phyloP scores from a whole-genome alignment of 352 stramenopile genomes.

The Lagenidium giganteum region DNA sequence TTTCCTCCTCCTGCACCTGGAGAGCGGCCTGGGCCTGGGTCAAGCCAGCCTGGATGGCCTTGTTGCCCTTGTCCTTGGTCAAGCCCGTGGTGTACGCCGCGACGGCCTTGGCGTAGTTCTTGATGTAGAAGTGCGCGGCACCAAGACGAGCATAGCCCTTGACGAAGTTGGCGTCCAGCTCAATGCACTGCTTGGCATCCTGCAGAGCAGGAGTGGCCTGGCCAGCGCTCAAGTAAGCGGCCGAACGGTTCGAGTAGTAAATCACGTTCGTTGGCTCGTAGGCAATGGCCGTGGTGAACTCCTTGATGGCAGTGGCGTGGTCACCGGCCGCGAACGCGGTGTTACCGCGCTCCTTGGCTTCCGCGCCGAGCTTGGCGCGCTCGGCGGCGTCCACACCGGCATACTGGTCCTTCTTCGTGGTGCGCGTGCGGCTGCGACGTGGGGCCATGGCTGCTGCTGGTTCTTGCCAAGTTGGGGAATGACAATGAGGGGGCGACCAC shows the following conservation, averaged over 20 bases:
- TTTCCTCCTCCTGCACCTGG: slow-evolving; percentile 70
- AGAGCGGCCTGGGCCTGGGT: slow-evolving; percentile 65
- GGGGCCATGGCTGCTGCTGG: slow-evolving; percentile 9
- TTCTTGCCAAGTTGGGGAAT: slow-evolving; percentile 17
- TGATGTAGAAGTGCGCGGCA: slow-evolving; percentile 73
- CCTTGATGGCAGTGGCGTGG: slow-evolving; percentile 62
- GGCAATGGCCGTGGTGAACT: slow-evolving; percentile 74
- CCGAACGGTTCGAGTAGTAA: slow-evolving; percentile 77
- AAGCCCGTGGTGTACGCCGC: slow-evolving; percentile 58
- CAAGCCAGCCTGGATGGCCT: slow-evolving; percentile 53
- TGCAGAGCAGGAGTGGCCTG: slow-evolving; percentile 63
- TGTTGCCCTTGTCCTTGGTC: slow-evolving; percentile 72
- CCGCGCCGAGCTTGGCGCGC: slow-evolving; percentile 48
- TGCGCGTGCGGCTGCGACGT: slow-evolving; percentile 52
- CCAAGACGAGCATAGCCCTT: slow-evolving; percentile 78
- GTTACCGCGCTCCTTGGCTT: slow-evolving; percentile 76
- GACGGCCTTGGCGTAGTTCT: slow-evolving; percentile 76
- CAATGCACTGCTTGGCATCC: slow-evolving; percentile 72
- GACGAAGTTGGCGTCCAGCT: slow-evolving; percentile 65
- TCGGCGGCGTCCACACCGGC: slow-evolving; percentile 42
- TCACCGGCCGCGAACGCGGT: slow-evolving; percentile 57
- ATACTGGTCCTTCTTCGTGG: slow-evolving; percentile 63
- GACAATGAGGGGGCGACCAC: too few species aligned
- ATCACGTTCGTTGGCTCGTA: slow-evolving; percentile 74
- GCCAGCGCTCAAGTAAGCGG: slow-evolving; percentile 60